These are phyloP conservation scores for Pyropia haitanensis DNA, from an alignment of 23 red algal species.

Conservation along the genomic window DNA sequence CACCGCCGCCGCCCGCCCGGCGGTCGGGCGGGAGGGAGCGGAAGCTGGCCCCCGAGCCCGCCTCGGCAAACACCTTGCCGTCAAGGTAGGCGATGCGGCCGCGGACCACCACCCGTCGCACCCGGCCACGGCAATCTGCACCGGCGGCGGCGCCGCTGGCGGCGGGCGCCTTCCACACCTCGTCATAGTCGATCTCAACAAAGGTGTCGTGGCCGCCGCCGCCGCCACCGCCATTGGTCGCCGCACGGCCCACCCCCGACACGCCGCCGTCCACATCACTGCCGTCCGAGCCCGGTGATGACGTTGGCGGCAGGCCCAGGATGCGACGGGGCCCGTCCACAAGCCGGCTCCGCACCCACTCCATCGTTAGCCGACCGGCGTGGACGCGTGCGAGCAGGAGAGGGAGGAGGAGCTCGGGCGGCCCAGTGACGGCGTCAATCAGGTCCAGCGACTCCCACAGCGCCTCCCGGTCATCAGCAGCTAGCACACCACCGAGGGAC, in stretches of 20 bases:
- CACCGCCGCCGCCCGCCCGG: too few species aligned
- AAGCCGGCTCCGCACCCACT: constrained; percentile 65
- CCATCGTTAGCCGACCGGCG: constrained; percentile 50
- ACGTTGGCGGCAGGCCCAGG: constrained; percentile 26
- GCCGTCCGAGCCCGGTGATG: constrained; percentile 1
- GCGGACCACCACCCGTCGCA: constrained; percentile 70
- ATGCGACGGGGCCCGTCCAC: constrained; percentile 55
- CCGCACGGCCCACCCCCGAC: constrained; percentile 29
- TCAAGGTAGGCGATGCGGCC: constrained; percentile 69
- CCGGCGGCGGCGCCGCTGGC: constrained; percentile 27
- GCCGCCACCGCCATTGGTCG: constrained; percentile 13
- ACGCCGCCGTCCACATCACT: constrained; percentile 58
- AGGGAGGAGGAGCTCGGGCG: constrained; percentile 57
- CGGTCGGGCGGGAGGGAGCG: background rate
- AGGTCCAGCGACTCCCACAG: constrained; percentile 87
- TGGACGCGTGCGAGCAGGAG: constrained; percentile 62
- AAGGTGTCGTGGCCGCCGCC: constrained; percentile 29
- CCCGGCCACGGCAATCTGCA: constrained; percentile 49
- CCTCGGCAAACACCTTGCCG: constrained; percentile 63
- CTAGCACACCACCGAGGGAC: constrained; percentile 16
- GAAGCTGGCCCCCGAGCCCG: constrained; percentile 38
- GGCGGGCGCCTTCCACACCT: constrained; percentile 38
- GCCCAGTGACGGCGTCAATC: constrained; percentile 81
- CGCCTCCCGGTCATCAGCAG: constrained; percentile 60
- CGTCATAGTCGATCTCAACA: constrained; percentile 78